Conservation (phyloP, 768 basidiomycete species). For the Kwoniella mangroviensis region DNA sequence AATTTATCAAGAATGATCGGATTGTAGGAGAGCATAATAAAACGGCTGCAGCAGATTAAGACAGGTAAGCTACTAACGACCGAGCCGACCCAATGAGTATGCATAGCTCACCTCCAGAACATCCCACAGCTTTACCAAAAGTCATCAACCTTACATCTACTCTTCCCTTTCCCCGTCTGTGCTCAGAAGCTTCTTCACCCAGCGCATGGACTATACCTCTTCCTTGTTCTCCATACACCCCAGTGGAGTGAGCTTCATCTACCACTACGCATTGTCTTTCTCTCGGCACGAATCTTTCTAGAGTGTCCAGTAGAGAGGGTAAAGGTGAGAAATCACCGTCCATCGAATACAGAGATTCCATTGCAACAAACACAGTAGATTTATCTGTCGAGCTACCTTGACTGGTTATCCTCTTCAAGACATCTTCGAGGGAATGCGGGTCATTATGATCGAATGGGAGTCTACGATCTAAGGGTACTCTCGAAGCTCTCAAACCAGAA, state of each 20-base stretch:
- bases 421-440: slow-evolving; percentile 61
- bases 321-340: slow-evolving; percentile 90
- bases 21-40: slow-evolving; percentile 73
- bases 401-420: slow-evolving; percentile 60
- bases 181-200: slow-evolving; percentile 58
- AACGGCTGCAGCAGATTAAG: slow-evolving; percentile 64
- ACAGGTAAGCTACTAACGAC: background rate
- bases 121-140: slow-evolving; percentile 88
- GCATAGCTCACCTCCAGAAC: slow-evolving; percentile 75
- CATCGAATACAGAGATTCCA: slow-evolving; percentile 94
- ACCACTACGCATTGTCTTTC: slow-evolving; percentile 74
- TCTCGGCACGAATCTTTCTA: slow-evolving; percentile 65
- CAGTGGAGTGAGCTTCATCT: slow-evolving; percentile 93
- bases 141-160: slow-evolving; percentile 83
- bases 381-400: slow-evolving; percentile 52
- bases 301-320: slow-evolving; percentile 65
- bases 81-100: background rate
- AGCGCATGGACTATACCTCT: slow-evolving; percentile 73
- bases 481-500: slow-evolving; percentile 78
- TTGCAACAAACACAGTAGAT: slow-evolving; percentile 69
- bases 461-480: slow-evolving; percentile 57
- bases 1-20: slow-evolving; percentile 85
- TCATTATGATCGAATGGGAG: slow-evolving; percentile 76
- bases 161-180: slow-evolving; percentile 63
- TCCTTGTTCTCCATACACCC: slow-evolving; percentile 80